Evolutionary conservation across 192 early-diverging fungal species (phyloP), one percentile per base, ranked within the genome.

Genomic region (Oehlia diaphana): DNA sequence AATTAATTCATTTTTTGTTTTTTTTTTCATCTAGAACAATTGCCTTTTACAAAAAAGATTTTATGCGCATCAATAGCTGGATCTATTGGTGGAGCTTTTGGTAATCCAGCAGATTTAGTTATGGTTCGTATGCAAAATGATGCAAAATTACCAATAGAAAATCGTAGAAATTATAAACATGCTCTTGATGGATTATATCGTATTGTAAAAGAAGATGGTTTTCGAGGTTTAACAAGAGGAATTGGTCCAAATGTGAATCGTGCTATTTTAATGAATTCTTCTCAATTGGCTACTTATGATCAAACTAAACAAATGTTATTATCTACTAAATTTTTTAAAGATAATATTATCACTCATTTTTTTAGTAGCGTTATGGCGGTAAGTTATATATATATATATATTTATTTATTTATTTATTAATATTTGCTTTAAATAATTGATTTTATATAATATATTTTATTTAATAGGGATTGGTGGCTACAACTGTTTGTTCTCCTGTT

Each of bases 241-340:
- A 82, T 96, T 1, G 94, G 94, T 1, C 95, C 98, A 31, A 96
- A 96, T 62, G 88, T 96, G 67, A 91, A 96, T 68, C 88, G 98
- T 63, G 96, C 98, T 7, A 93, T 98, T 83, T 89, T 96, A 58
- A 94, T 94, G 90, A 93, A 90, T 12, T 86, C 87, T 9, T 89
- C 91, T 0, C 93, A 94, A 77, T 85, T 93, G 35, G 88, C 88
- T 33, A 91, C 90, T 2, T 96, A 96, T 84, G 95, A 96, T 79
- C 86, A 82, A 19, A 92, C 92, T 81, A 96, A 96, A 86, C 84
- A 92, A 19, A 70, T 91, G n/a, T 82, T 96, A 50, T 79, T 94
- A 39, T 78, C 85, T 9, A 88, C 88, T 4, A 80, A 85, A 13
- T 86, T 86, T 63, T 89, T 94, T 69, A 67, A 85, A 16, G 94